Percentiles rank a stretch among this genome's conserved stretches.
phyloP scores from a whole-genome alignment of 495 filamentous ascomycete species.

The Neurospora sp. region DNA sequence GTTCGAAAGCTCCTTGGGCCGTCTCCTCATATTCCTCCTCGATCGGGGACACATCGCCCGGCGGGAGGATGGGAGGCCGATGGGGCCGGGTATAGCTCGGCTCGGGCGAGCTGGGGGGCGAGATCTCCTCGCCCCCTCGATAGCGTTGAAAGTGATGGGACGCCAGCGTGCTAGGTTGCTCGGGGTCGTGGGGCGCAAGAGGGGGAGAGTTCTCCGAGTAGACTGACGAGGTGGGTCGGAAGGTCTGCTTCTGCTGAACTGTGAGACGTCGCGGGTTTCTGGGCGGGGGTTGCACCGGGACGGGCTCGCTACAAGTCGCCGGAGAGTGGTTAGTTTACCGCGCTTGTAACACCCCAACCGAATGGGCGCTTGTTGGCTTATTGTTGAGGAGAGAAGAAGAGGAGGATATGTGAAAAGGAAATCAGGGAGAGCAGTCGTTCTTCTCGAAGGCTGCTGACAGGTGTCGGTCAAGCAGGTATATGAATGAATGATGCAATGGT shows the following conservation, averaged over 20 bases:
- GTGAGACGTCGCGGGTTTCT: slow-evolving; percentile 23
- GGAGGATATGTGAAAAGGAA: background rate
- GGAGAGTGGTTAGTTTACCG: background rate
- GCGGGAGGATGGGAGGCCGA: slow-evolving; percentile 6
- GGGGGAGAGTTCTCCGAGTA: slow-evolving; percentile 27
- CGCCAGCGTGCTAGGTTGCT: slow-evolving; percentile 20
- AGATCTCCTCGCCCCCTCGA: slow-evolving; percentile 29
- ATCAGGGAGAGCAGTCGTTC: background rate
- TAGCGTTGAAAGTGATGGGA: slow-evolving; percentile 19
- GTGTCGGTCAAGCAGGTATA: background rate
- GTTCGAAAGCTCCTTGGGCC: background rate
- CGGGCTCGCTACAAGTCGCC: slow-evolving; percentile 14
- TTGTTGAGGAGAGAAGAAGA: background rate
- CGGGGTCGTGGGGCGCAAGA: slow-evolving; percentile 16
- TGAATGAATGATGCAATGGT: background rate
- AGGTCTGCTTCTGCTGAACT: slow-evolving; percentile 19
- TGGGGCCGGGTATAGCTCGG: slow-evolving; percentile 10
- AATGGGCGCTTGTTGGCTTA: background rate
- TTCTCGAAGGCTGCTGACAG: background rate
- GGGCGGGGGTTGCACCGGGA: slow-evolving; percentile 24
- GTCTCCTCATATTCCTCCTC: slow-evolving; percentile 28
- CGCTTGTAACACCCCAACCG: background rate
- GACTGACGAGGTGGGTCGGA: slow-evolving; percentile 29
- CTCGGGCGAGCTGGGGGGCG: slow-evolving; percentile 41
- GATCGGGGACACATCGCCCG: slow-evolving; percentile 41